phyloP scores from a whole-genome alignment of 2,329 filamentous ascomycete genomes.

The Fusarium hainanense region DNA sequence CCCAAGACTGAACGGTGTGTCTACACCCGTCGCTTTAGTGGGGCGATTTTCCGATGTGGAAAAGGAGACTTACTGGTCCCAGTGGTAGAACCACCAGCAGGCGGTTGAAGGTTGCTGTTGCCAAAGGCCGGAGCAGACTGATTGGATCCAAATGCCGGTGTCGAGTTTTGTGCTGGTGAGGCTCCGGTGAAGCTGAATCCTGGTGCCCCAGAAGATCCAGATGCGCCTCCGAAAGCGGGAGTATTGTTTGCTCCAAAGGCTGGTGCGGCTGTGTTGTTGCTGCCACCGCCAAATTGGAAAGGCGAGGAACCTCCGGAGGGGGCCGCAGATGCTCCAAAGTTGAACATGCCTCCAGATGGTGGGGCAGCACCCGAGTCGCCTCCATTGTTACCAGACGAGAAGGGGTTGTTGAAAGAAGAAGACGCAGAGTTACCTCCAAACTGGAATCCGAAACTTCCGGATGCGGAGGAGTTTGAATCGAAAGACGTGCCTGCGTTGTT shows the following conservation, averaged over 20 bases:
- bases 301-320: conserved; percentile 44
- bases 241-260: conserved; percentile 46
- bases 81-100: conserved; percentile 57
- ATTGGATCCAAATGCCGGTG: conserved; percentile 51
- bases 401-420: conserved; percentile 55
- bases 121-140: conserved; percentile 52
- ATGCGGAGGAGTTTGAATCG: conserved; percentile 47
- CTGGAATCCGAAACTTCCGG: conserved; percentile 48
- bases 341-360: conserved; percentile 51
- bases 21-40: conserved; percentile 61
- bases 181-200: conserved; percentile 56
- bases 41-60: conserved; percentile 56
- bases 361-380: conserved; percentile 39
- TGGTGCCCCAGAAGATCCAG: conserved; percentile 47
- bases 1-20: conserved; percentile 67
- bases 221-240: conserved; percentile 49
- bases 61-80: conserved; percentile 60
- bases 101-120: conserved; percentile 55
- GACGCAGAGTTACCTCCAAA: conserved; percentile 47
- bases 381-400: conserved; percentile 47
- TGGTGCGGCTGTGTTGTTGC: conserved; percentile 39
- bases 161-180: conserved; percentile 45
- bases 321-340: conserved; percentile 51
- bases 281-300: conserved; percentile 55
- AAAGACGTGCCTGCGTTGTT: conserved; percentile 51